Evolutionary conservation across 345 rosid species (phyloP), one percentile per base, ranked within the genome.

Genomic region (Brassica juncea): DNA sequence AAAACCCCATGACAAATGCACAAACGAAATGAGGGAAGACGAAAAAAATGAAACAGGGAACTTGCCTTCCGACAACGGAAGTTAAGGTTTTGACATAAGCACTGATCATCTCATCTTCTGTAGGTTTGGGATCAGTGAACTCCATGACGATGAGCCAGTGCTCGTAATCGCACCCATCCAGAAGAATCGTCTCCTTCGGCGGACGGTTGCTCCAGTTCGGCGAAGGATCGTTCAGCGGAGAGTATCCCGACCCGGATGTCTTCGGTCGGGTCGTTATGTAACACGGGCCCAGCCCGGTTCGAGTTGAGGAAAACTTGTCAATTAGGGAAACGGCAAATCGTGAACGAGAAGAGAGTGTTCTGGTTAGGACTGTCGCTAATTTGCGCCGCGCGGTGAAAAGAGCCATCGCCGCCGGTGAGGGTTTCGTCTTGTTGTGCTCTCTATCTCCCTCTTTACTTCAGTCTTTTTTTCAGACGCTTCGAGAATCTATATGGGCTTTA

Each of bases 131-230:
- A 70, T 91, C 94, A 12, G 76, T 74, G 76, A 93, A 95, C 86
- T 95, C 99, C 98, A 95, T 84, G 66, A 93, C 94, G 27, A 93
- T 88, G 68, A 95, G 96, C 97, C 99, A 95, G 68, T 93, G 99
- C 84, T 90, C 94, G 74, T 88, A 93, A 74, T 95, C 99, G 66
- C 99, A 95, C 25, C 97, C 98, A 63, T 93, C 99, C 1, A 95
- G 93, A 58, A 93, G 86, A 69, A 93, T 91, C 25, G 98, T 89
- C 84, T 95, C 98, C 64, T 93, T 93, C 0, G 99, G 96, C 0
- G 98, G 94, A 12, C 97, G 97, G 80, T 89, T 91, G 89, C 91
- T 90, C 93, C 94, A 95, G 80, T 91, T 93, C 0, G 97, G 97
- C 27, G 99, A 90, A 6, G 97, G 90, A 67, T 94, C 95, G 72